Conservation (phyloP, 306 rosid genomes). For the Echinosophora koreensis region DNA sequence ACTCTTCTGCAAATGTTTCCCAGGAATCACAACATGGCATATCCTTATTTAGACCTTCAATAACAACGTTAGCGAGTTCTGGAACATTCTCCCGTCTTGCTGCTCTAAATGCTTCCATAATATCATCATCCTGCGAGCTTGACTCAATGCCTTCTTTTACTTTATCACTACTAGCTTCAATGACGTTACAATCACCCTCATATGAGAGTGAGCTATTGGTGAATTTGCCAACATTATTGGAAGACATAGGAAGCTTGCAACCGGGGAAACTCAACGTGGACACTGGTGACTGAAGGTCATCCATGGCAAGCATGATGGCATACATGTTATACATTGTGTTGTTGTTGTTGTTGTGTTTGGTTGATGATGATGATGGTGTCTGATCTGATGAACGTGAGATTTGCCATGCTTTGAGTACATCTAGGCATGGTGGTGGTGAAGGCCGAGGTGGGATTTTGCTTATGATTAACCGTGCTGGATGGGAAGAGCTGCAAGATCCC, state of each 20-base stretch:
- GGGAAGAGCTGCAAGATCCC: neutral
- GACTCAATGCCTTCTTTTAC: neutral
- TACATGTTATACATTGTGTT: slow-evolving; percentile 37
- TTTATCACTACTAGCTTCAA: neutral
- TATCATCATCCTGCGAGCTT: slow-evolving; percentile 26
- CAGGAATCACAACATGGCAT: neutral
- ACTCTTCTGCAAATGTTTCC: neutral
- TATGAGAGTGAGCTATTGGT: neutral
- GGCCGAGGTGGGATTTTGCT: slow-evolving; percentile 34
- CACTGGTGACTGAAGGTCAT: slow-evolving; percentile 35
- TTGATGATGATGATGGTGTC: neutral
- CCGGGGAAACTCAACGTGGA: slow-evolving; percentile 33
- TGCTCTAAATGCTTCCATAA: slow-evolving; percentile 45
- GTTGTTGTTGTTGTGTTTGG: neutral
- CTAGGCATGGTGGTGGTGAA: slow-evolving; percentile 34
- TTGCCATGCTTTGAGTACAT: slow-evolving; percentile 62
- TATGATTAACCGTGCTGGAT: slow-evolving; percentile 6
- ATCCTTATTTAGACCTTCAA: neutral
- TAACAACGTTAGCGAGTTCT: neutral
- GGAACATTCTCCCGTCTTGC: neutral
- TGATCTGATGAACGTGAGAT: neutral
- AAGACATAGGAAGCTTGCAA: too few species aligned
- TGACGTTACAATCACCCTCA: neutral
- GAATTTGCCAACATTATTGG: too few species aligned
- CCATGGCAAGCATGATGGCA: slow-evolving; percentile 32